Evolutionary conservation across 441 rosid species (phyloP), one percentile per base, ranked within the genome.

Genomic region (Gossypium gossypioides): DNA sequence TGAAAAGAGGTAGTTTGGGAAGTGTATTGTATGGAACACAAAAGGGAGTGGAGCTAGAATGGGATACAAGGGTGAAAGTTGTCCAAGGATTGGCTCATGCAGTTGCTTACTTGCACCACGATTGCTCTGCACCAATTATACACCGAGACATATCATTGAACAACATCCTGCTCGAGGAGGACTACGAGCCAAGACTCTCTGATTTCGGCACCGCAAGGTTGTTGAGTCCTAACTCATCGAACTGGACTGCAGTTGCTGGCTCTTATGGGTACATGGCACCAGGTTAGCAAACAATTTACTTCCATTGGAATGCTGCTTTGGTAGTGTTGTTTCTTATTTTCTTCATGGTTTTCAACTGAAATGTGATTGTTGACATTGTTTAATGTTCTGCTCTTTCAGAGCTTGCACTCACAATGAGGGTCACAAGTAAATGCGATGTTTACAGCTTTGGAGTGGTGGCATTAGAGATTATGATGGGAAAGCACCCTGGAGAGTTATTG

Each of bases 181-280:
- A 78, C 19, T 81, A 76, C 0, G 85, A 81, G 80, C 84, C 95
- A 0, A 70, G 78, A 2, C 86, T 89, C 15, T 72, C 92, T 0
- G 90, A 87, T 77, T 89, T 87, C 22, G 95, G 95, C 71, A 85
- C 81, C 1, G 91, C 91, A 0, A 86, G 89, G 59, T 75, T 87
- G 46, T 73, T 87, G 81, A 75, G 62, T 42, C 48, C 81, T 1
- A 71, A 77, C 72, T 61, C 87, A 3, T 84, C 89, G 16, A 87
- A 81, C 78, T 89, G 94, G 90, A 87, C 94, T 3, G 13, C 78
- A 0, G 84, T 77, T 51, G 94, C 84, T 0, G 94, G 91, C 4
- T 87, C 91, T 10, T 89, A 82, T 61, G 94, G 94, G 68, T 86
- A 89, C 79, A 87, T 87, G 87, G 91, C 94, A 77, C 94, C 91